Percentiles rank a stretch among this genome's conserved stretches.
Conservation (phyloP, 2,329 filamentous ascomycete genomes). For the Venturia pyrina region DNA sequence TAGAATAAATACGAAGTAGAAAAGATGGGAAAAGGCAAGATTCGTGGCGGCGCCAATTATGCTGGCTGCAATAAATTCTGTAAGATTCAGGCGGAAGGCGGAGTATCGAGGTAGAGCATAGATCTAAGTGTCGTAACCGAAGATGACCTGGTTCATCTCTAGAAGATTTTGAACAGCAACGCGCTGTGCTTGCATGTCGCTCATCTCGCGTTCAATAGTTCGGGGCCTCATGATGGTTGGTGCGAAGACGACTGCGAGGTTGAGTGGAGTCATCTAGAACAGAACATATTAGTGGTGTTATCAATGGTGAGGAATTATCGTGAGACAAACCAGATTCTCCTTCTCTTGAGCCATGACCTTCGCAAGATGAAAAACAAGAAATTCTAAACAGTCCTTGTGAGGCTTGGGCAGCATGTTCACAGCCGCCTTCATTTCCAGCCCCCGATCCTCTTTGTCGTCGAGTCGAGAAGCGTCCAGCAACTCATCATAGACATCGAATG, state of each 20-base stretch:
- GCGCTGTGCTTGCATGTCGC: slow-evolving; percentile 90
- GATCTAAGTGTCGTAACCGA: slow-evolving; percentile 8
- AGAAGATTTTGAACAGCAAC: slow-evolving; percentile 33
- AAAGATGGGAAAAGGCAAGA: background rate
- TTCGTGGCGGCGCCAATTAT: background rate
- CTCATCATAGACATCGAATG: slow-evolving; percentile 83
- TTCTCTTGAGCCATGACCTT: slow-evolving; percentile 73
- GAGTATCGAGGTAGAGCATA: background rate
- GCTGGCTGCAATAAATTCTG: background rate
- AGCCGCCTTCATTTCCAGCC: slow-evolving; percentile 60
- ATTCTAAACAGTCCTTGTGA: slow-evolving; percentile 84
- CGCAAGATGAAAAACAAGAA: slow-evolving; percentile 85
- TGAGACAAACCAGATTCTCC: slow-evolving; percentile 65
- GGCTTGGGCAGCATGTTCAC: slow-evolving; percentile 70
- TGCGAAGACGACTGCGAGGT: slow-evolving; percentile 92
- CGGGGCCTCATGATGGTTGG: slow-evolving; percentile 93
- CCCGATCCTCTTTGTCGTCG: slow-evolving; percentile 49
- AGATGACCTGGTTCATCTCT: slow-evolving; percentile 13
- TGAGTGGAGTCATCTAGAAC: slow-evolving; percentile 81
- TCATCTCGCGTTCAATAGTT: slow-evolving; percentile 88
- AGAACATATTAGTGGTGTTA: slow-evolving; percentile 1
- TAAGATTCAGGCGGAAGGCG: background rate
- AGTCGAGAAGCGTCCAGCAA: slow-evolving; percentile 73
- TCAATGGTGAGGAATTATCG: background rate
- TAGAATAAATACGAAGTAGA: background rate